phyloP scores from a whole-genome alignment of 352 stramenopile genomes.

The Pythium sp. region DNA sequence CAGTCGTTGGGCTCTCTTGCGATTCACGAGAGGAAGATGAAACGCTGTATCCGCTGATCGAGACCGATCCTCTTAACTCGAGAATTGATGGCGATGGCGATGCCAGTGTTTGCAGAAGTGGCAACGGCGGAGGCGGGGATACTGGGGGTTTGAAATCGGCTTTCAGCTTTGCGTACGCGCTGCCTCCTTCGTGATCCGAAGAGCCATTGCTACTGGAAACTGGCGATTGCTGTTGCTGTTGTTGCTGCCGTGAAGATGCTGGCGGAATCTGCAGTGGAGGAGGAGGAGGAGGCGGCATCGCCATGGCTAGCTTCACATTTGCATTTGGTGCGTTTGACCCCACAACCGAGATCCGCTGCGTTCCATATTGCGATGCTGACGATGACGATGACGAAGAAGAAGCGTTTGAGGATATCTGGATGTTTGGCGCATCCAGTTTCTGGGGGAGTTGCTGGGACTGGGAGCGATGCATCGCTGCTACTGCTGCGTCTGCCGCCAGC shows the following conservation, averaged over 20 bases:
- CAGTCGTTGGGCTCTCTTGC: background rate
- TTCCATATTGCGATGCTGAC: background rate
- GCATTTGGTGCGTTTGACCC: background rate
- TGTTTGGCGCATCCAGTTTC: background rate
- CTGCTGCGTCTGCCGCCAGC: background rate
- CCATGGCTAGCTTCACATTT: background rate
- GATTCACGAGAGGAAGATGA: conserved; percentile 5
- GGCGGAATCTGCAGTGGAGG: background rate
- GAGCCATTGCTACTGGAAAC: conserved; percentile 12
- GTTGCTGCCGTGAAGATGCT: background rate
- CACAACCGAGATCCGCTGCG: conserved; percentile 1
- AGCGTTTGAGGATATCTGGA: background rate
- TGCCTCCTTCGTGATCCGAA: background rate
- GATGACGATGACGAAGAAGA: background rate
- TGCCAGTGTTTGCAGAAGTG: conserved; percentile 15
- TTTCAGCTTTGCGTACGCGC: conserved; percentile 3
- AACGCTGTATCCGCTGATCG: background rate
- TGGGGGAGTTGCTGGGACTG: conserved; percentile 9
- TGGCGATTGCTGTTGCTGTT: conserved; percentile 14
- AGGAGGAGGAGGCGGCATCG: conserved; percentile 1
- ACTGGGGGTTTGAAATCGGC: conserved; percentile 15
- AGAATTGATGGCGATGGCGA: conserved; percentile 3
- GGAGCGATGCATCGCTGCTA: background rate
- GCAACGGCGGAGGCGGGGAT: conserved; percentile 4
- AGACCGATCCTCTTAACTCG: background rate